Base-by-base conservation (phyloP, 345 rosid species). In the Brassica juncea region DNA sequence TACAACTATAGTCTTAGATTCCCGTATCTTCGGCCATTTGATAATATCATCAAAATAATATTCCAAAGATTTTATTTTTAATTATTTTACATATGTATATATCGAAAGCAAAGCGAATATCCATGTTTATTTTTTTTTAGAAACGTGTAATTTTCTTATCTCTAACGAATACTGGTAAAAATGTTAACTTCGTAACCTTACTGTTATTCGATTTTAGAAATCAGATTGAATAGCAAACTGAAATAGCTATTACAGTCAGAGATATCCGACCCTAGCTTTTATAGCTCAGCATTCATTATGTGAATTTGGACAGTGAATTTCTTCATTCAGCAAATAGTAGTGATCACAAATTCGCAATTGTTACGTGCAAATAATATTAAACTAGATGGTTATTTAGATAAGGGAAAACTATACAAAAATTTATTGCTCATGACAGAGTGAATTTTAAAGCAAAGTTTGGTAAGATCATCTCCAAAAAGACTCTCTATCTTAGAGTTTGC, bases 1-100 rank as follows among this genome's bases (percentile, higher is more conserved):
- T 75, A 23, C 80, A 70, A 75, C 83, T 75, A 31, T 74, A 15
- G 72, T 80, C 80, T 69, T 30, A 62, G 83, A 80, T 80, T 80
- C 76, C 55, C 30, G 25, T 39, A 15, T 75, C 30, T 54, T 75
- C 30, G 8, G 61, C 42, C 72, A 39, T 69, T 39, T 75, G 8
- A 47, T 16, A 54, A 19, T 69, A 31, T 68, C 74, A 61, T 19
- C 68, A 68, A 52, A 60, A 66, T 68, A 47, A 74, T 79, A 60
- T 68, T 79, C 73, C 23, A 12, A 2, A 52, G 37, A 5, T 21
- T 66, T 23, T 66, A 9, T 28, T 65, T 78, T 55, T 37, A 21
- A 64, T 37, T 71, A 42, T 11, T 55, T 1, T 15, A n/a, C 16
- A 52, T 52, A 52, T 52, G 5, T 60, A 27, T 60, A 60, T 25